Evolutionary conservation across 495 filamentous ascomycete genomes (phyloP).

Genomic region (Xylaria grammica): DNA sequence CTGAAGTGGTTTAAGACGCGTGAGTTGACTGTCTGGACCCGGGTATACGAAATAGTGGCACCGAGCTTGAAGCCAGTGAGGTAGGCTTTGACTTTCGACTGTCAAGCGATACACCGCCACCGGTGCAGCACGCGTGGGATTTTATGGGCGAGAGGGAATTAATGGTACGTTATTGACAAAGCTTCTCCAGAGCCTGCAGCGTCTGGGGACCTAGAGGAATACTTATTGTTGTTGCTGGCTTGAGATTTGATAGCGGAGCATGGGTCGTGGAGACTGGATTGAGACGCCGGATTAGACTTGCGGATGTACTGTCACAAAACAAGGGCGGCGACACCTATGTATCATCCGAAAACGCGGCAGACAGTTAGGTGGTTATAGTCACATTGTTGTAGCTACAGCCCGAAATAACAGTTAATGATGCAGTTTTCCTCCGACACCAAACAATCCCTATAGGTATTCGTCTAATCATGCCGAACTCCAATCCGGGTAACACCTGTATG

Average conservation of each 20-base stretch:
- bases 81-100: not conserved
- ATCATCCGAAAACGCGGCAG: not conserved
- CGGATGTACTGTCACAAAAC: too few species aligned
- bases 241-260: not conserved
- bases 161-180: not conserved
- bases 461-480: constrained; percentile 24
- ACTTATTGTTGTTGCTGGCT: not conserved
- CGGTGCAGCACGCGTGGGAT: too few species aligned
- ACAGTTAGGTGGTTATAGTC: not conserved
- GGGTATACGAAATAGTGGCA: not conserved
- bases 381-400: not conserved
- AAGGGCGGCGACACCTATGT: not conserved
- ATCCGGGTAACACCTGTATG: constrained; percentile 19
- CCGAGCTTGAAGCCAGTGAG: not conserved
- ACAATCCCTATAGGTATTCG: constrained; percentile 4
- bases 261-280: not conserved
- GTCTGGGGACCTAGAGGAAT: not conserved
- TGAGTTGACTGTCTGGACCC: too few species aligned
- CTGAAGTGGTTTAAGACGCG: too few species aligned
- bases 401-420: not conserved
- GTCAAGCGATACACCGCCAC: not conserved
- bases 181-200: not conserved
- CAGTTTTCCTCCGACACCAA: constrained; percentile 6
- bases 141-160: not conserved
- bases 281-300: too few species aligned